Conservation (phyloP, 2,329 filamentous ascomycete species). For the Talaromyces marneffei region DNA sequence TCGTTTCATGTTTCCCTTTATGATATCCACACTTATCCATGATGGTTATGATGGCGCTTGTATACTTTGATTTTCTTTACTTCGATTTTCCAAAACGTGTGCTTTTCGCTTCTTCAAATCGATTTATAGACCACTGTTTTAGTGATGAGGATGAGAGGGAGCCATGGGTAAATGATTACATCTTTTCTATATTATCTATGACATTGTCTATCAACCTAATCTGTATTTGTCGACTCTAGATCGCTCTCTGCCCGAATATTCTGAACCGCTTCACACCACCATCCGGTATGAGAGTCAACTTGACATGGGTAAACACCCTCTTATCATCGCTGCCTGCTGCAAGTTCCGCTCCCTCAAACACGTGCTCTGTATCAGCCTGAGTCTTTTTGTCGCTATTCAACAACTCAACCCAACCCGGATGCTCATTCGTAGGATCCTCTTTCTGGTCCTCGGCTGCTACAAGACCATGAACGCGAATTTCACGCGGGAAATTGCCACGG, state of each 20-base stretch:
- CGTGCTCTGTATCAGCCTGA: slow-evolving; percentile 38
- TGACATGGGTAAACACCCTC: slow-evolving; percentile 69
- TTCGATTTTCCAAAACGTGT: not conserved
- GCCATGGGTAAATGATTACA: not conserved
- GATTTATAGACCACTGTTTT: not conserved
- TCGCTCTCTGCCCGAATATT: slow-evolving; percentile 59
- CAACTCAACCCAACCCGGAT: slow-evolving; percentile 34
- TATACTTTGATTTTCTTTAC: not conserved
- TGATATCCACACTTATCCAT: slow-evolving; percentile 5
- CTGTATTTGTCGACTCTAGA: not conserved
- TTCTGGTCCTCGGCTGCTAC: slow-evolving; percentile 15
- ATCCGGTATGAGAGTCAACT: slow-evolving; percentile 88
- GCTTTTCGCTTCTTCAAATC: not conserved
- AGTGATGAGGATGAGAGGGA: not conserved
- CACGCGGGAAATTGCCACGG: slow-evolving; percentile 40
- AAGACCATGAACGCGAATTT: slow-evolving; percentile 36
- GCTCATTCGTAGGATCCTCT: slow-evolving; percentile 29
- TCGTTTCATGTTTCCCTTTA: not conserved
- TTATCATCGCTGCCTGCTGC: slow-evolving; percentile 63
- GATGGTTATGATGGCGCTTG: slow-evolving; percentile 6
- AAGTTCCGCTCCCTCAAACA: slow-evolving; percentile 34
- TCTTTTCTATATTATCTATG: not conserved
- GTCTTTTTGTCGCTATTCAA: slow-evolving; percentile 33
- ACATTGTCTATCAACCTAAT: not conserved
- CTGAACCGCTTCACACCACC: slow-evolving; percentile 85